These are phyloP conservation scores for Cystobasidium tubakii DNA, from an alignment of 768 basidiomycete genomes.

Conservation along the genomic window DNA sequence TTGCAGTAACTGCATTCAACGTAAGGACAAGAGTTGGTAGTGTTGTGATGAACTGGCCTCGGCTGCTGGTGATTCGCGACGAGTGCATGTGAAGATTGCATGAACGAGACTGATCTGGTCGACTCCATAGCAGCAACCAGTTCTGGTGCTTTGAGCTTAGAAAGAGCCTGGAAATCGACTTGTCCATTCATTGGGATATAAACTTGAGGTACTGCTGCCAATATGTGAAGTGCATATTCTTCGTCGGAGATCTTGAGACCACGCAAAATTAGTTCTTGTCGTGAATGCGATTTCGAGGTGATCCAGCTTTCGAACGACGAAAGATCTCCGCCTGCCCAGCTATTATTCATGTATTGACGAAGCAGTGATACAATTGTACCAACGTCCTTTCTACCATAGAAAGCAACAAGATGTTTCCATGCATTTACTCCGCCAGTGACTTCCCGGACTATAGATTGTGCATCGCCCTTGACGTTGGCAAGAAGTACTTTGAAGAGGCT, in stretches of 20 bases:
- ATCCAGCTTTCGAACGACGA: constrained; percentile 7
- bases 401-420: background rate
- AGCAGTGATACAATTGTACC: background rate
- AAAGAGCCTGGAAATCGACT: background rate
- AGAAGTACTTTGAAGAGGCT: too few relatives aligned
- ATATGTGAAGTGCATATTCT: constrained; percentile 6
- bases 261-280: constrained; percentile 7
- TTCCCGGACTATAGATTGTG: too few relatives aligned
- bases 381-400: constrained; percentile 11
- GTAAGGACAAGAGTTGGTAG: too few relatives aligned
- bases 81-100: constrained; percentile 1
- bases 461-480: too few relatives aligned
- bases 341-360: constrained; percentile 15
- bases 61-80: background rate
- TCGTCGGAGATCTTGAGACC: constrained; percentile 9
- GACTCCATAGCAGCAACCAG: background rate
- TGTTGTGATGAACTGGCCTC: too few relatives aligned
- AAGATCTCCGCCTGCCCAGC: background rate
- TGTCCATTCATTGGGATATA: constrained; percentile 16
- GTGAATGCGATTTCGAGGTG: constrained; percentile 3
- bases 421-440: too few relatives aligned
- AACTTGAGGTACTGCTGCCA: background rate
- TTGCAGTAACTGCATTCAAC: background rate
- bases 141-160: constrained; percentile 13
- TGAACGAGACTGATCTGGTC: background rate